Base-by-base conservation (phyloP, 352 stramenopile genomes). In the Vaucheria bursata region DNA sequence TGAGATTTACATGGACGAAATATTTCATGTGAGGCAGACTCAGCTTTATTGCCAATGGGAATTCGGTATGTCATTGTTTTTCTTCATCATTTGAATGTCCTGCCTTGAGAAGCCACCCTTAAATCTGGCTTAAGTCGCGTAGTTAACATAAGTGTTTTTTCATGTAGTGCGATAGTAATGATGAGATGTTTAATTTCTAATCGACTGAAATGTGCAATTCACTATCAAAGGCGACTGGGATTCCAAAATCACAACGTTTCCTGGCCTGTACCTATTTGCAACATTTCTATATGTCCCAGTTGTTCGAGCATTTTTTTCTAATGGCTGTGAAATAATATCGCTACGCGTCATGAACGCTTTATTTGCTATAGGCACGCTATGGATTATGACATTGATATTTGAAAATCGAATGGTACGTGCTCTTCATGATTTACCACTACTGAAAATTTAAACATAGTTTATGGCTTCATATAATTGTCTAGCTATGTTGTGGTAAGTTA, bases 221-320 rank as follows among this genome's bases (percentile, higher is more conserved):
- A n/a, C n/a, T n/a, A n/a, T 88, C 87, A 0, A 89, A 96, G 83
- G 87, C 88, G 37, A 87, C 90, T 95, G 91, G 91, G 89, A 96
- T 52, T 84, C 89, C 5, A 95, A 96, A 85, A 95, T 96, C 84
- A 95, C 91, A 39, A 96, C 91, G 36, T 94, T 94, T 49, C 91
- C 91, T 1, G 91, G 91, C 0, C 76, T 96, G 6, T 96, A 96
- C 75, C 12, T 93, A 0, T 71, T 87, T 5, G 87, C 85, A 25
- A 2, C 53, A 39, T 33, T 78, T 37, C 39, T 67, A 6, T 78
- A 67, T 33, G 77, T 66, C 52, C 50, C 69, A 40, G n/a, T 81
- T 1, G 8, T 59, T 36, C 52, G 32, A 25, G 6, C 49, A 31
- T n/a, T 66, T 29, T 31, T 40, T 31, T 12, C 25, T 12, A 49